Percentiles rank a stretch among this genome's conserved stretches.
Conservation (phyloP, 176 grass and related monocot species). For the Pharus latifolius region DNA sequence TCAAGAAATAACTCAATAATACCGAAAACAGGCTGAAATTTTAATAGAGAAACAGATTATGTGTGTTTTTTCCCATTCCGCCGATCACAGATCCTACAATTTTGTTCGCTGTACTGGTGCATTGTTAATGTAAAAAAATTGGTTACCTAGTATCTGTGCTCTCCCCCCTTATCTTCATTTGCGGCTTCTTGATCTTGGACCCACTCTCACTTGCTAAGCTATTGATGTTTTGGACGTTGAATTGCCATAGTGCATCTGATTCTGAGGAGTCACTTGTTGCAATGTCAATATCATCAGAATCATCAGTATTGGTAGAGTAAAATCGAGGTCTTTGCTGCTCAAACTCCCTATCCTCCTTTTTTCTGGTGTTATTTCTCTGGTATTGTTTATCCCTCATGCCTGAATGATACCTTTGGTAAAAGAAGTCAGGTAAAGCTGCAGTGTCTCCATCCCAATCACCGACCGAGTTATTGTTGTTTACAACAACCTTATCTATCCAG, state of each 20-base stretch:
- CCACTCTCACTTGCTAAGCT: slow-evolving; percentile 32
- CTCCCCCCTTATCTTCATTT: slow-evolving; percentile 55
- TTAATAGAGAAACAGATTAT: not conserved
- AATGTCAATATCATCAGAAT: slow-evolving; percentile 91
- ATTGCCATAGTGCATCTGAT: slow-evolving; percentile 91
- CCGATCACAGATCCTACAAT: not conserved
- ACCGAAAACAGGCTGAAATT: not conserved
- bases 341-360: slow-evolving; percentile 51
- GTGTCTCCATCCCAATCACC: slow-evolving; percentile 80
- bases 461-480: slow-evolving; percentile 54
- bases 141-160: slow-evolving; percentile 67
- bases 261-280: slow-evolving; percentile 99
- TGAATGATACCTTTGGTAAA: slow-evolving; percentile 77
- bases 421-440: slow-evolving; percentile 68
- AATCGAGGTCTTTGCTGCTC: slow-evolving; percentile 57
- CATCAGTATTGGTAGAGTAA: slow-evolving; percentile 71
- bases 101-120: not conserved
- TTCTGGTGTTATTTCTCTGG: slow-evolving; percentile 31
- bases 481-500: slow-evolving; percentile 92
- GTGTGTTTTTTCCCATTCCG: not conserved
- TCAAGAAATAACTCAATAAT: not conserved
- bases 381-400: slow-evolving; percentile 35
- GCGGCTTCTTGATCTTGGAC: slow-evolving; percentile 86
- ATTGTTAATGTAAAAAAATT: not conserved
- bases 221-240: slow-evolving; percentile 67